Evolutionary conservation across 108 stramenopile species (phyloP).

Genomic region (Nitzschia putrida): DNA sequence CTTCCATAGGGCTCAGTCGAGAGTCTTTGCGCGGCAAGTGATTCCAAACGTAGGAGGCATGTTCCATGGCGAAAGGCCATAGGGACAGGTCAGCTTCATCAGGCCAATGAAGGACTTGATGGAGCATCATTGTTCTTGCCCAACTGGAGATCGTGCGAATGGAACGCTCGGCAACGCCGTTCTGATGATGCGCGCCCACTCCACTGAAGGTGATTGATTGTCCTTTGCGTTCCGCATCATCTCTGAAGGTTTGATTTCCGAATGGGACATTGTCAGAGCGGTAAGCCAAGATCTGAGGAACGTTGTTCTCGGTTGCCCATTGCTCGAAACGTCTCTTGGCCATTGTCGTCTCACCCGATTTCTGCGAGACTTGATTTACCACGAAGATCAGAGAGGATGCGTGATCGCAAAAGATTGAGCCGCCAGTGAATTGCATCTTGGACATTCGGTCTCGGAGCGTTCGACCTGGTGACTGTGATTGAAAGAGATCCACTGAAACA

Average conservation of each 20-base stretch:
- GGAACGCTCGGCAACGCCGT: constrained; percentile 51
- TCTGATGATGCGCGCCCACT: constrained; percentile 64
- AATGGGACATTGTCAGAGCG: constrained; percentile 40
- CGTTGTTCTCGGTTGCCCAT: constrained; percentile 4
- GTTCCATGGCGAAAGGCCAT: constrained; percentile 52
- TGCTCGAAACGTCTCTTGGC: constrained; percentile 48
- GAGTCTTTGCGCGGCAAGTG: constrained; percentile 23
- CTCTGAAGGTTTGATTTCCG: constrained; percentile 7
- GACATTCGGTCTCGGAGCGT: constrained; percentile 19
- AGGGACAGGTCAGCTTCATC: constrained; percentile 15
- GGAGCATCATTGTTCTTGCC: constrained; percentile 47
- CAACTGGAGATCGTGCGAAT: constrained; percentile 38
- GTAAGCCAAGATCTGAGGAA: constrained; percentile 21
- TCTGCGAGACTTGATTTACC: constrained; percentile 26
- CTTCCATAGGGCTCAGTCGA: constrained; percentile 31
- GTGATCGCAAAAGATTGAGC: constrained; percentile 51
- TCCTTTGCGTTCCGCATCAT: background rate
- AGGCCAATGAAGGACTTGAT: too few relatives aligned
- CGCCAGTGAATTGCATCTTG: constrained; percentile 34
- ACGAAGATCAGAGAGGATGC: constrained; percentile 29
- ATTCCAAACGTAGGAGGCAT: constrained; percentile 51
- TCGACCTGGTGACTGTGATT: constrained; percentile 35
- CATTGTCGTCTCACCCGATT: constrained; percentile 41
- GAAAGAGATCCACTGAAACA: constrained; percentile 48
- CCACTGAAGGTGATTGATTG: constrained; percentile 44